Evolutionary conservation across 2,329 filamentous ascomycete genomes (phyloP), one percentile per base, ranked within the genome.

Genomic region (Apiospora pterosperma): DNA sequence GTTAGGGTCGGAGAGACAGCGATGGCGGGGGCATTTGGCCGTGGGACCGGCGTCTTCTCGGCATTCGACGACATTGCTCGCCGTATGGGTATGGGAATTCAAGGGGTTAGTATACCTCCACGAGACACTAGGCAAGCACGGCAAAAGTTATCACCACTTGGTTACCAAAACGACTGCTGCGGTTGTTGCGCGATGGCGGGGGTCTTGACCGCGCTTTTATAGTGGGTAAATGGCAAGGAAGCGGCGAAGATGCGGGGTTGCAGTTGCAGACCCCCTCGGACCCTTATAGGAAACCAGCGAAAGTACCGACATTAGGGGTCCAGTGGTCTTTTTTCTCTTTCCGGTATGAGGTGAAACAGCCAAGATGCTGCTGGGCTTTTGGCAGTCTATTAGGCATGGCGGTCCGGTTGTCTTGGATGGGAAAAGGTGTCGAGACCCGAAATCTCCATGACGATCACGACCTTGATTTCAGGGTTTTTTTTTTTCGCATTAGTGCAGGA

Each of bases 1-100:
- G 70, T 71, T 3, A 77, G 34, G 10, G 70, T 69, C 12, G 64
- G 39, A 34, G 58, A 25, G n/a, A 61, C 8, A 1, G 36, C 48
- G 25, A 36, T 34, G 36, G 28, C 61, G 3, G 42, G 19, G 44
- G 41, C 21, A 36, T 36, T 55, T 3, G 63, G 34, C 36, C 58
- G 58, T 39, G 34, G 58, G 58, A 60, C 36, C 36, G 58, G 58
- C 58, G 48, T 55, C 48, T 55, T 55, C 48, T 55, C 48, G 48
- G 48, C 25, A 34, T 55, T 55, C 48, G 48, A n/a, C 28, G 48
- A 55, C 48, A n/a, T n/a, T n/a, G n/a, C n/a, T n/a, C n/a, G n/a
- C n/a, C n/a, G n/a, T n/a, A n/a, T n/a, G n/a, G n/a, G n/a, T n/a
- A n/a, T n/a, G n/a, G n/a, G n/a, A n/a, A n/a, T n/a, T n/a, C n/a